Conservation (phyloP, 257 asterid species). For the Salvia hispanica region DNA sequence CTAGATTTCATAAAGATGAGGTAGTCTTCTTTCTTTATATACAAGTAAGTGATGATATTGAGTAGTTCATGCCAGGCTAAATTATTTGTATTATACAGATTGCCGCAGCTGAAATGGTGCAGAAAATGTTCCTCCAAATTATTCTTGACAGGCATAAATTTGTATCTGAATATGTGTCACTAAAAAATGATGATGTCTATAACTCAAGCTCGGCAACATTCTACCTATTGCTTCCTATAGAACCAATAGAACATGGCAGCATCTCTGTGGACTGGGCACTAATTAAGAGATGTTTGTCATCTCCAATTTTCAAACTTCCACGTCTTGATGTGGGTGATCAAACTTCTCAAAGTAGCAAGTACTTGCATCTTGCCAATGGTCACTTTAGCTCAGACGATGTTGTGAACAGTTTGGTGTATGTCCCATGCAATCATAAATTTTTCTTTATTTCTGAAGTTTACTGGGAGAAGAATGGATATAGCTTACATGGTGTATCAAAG, state of each 20-base stretch:
- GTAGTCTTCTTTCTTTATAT: conserved; percentile 42
- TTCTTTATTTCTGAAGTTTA: conserved; percentile 76
- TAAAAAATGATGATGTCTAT: conserved; percentile 45
- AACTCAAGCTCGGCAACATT: conserved; percentile 59
- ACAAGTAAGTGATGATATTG: conserved; percentile 25
- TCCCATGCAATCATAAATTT: conserved; percentile 67
- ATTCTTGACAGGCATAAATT: conserved; percentile 75
- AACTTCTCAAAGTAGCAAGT: conserved; percentile 38
- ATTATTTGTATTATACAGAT: conserved; percentile 51
- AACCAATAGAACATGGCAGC: conserved; percentile 40
- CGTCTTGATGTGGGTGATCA: conserved; percentile 36
- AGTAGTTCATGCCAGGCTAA: conserved; percentile 26
- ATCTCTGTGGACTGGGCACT: conserved; percentile 83
- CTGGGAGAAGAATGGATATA: conserved; percentile 54
- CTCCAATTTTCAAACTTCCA: conserved; percentile 67
- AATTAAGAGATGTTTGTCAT: conserved; percentile 73
- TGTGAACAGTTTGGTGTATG: conserved; percentile 80
- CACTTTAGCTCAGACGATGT: conserved; percentile 53
- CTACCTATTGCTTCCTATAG: conserved; percentile 81
- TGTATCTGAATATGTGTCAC: conserved; percentile 60
- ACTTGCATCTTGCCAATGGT: conserved; percentile 80
- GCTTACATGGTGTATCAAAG: conserved; percentile 50
- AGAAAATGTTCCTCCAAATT: conserved; percentile 72
- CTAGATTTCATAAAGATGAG: conserved; percentile 61
- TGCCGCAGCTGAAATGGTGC: conserved; percentile 74